Evolutionary conservation across 768 basidiomycete genomes (phyloP), one percentile per base, ranked within the genome.

Genomic region (Lactarius pseudohatsudake): DNA sequence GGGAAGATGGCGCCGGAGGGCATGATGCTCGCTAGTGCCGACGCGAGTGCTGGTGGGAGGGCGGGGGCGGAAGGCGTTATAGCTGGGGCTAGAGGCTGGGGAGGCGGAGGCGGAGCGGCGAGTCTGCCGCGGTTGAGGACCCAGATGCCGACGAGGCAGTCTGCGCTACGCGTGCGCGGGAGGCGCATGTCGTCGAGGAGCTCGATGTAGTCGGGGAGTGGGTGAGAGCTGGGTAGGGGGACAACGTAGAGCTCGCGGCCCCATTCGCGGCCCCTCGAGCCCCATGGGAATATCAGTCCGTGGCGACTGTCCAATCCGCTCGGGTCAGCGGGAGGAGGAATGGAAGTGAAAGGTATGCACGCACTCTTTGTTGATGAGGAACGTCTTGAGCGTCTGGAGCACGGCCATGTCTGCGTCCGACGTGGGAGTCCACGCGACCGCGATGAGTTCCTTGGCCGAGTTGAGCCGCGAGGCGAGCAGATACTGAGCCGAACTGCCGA

Each of bases 181-280:
- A 96, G 75, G 64, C 80, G 81, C 56, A 94, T 81, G 32, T 90
- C 82, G 70, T 96, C 94, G 57, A 94, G 76, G 1, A 96, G 79
- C 71, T 94, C 92, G 70, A 96, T 82, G 72, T 87, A 96, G 65
- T 96, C 94, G 0, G 94, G 94, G 2, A 95, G 77, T 0, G 87
- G 81, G 59, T 88, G 83, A 34, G 77, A 81, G 28, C 89, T 81
- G 26, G 82, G 79, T 18, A 96, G 77, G 1, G 94, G 94, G 20
- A 96, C 83, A 70, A 96, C 84, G 72, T 96, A 96, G 41, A 96
- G 77, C 74, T 96, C 94, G 64, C 90, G 89, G 40, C 93, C 94
- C 47, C 84, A 77, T 13, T 92, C 88, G 69, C 89, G 87, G 10
- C 90, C 87, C 47, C 85, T 83, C 57, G 80, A 80, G 1, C 92